Conservation (phyloP, 176 grass and related monocot genomes). For the Triticum monococcum region DNA sequence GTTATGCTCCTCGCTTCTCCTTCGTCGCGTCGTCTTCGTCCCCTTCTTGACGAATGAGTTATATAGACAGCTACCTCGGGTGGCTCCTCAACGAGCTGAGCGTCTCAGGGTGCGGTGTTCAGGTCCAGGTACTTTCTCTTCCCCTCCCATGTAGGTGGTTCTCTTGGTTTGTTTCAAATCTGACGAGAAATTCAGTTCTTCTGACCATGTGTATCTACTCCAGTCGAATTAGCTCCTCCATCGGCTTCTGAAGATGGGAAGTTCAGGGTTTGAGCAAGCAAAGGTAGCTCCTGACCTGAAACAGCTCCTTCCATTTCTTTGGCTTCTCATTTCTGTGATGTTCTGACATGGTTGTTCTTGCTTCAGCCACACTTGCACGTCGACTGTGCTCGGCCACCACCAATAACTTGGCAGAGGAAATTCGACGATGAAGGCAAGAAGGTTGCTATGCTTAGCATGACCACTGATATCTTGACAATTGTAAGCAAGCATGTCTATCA, state of each 20-base stretch:
- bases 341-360: slow-evolving; percentile 3
- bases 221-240: background rate
- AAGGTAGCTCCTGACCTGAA: slow-evolving; percentile 33
- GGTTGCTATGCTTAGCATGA: slow-evolving; percentile 36
- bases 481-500: slow-evolving; percentile 32
- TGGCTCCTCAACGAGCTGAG: background rate
- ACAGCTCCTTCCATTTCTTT: background rate
- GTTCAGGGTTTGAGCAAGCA: slow-evolving; percentile 3
- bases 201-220: background rate
- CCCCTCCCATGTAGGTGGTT: background rate
- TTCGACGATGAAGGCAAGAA: slow-evolving; percentile 70
- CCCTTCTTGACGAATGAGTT: background rate
- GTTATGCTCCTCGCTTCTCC: background rate
- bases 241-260: slow-evolving; percentile 31
- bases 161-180: background rate
- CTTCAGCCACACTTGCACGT: slow-evolving; percentile 13
- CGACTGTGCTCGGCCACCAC: slow-evolving; percentile 21
- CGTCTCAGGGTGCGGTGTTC: background rate
- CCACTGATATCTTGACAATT: slow-evolving; percentile 39
- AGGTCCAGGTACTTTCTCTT: slow-evolving; percentile 18
- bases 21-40: background rate
- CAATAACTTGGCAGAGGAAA: slow-evolving; percentile 53
- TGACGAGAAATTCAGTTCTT: background rate
- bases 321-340: background rate
- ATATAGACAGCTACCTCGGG: background rate